Evolutionary conservation across 2,329 filamentous ascomycete genomes (phyloP), one percentile per base, ranked within the genome.

Genomic region (Blumeria hordei): DNA sequence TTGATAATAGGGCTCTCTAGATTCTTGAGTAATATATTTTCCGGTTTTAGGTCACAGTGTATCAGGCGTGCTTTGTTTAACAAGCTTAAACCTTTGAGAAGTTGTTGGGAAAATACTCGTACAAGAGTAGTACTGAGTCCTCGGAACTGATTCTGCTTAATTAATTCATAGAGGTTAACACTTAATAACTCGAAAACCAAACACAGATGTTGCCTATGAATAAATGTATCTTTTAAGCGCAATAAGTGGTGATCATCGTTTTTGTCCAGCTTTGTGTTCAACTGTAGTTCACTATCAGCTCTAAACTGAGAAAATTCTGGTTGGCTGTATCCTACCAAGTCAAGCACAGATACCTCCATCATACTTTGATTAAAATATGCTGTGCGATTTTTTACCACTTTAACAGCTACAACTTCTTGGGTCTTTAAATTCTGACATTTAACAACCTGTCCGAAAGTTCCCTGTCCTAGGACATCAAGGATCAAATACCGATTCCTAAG

Each of bases 361-460:
- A 98, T 98, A 68, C 92, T 96, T 69, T 98, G 92, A 66, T 98
- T 98, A 72, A 98, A 98, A 68, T 98, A 98, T 39, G 92, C 92
- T 1, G 92, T 98, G 64, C 90, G 82, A 69, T 98, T 98, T 71
- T 98, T 98, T 71, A 98, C 92, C 55, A 98, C 92, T 70, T 98
- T 98, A 61, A 98, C 92, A 3, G 92, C 92, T 47, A 98, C 92
- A 41, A 98, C 92, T 69, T 98, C 92, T 67, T 95, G 88, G 0
- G 92, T 96, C 71, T 94, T 95, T 63, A 98, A 70, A 64, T 98
- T 98, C 68, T 98, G 92, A 66, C 92, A 98, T 69, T 98, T 98
- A 58, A 98, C 92, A 35, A 98, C 92, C 70, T 98, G 92, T 7
- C 92, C 92, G 66, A 98, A 98, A 0, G 92, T 98, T 55, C 92